phyloP scores from a whole-genome alignment of 2,329 filamentous ascomycete species.

The Alternaria atra region DNA sequence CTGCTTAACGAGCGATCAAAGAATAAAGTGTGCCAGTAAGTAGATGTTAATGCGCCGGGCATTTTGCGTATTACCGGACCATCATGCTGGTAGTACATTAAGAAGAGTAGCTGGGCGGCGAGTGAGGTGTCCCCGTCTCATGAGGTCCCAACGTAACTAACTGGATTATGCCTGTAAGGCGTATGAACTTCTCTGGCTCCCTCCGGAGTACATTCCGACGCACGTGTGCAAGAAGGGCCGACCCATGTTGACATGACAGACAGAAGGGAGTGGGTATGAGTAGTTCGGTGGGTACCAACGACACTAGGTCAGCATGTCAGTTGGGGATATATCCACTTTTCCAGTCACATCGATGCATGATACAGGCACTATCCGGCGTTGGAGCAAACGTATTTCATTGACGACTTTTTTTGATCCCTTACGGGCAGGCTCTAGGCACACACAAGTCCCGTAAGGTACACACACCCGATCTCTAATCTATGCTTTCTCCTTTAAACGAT shows the following conservation, averaged over 20 bases:
- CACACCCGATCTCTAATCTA: constrained; percentile 1
- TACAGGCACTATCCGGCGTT: background rate
- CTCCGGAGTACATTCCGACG: background rate
- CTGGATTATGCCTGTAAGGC: background rate
- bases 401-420: background rate
- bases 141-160: background rate
- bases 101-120: background rate
- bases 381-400: constrained; percentile 9
- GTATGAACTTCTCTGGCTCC: background rate
- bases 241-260: constrained; percentile 1
- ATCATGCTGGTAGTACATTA: background rate
- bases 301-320: constrained; percentile 1
- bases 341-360: background rate
- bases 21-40: no score
- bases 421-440: constrained; percentile 3
- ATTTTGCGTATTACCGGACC: background rate
- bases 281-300: constrained; percentile 5
- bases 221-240: constrained; percentile 6
- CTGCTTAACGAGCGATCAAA: background rate
- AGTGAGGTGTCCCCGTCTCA: background rate
- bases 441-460: background rate
- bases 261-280: background rate
- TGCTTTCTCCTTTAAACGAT: constrained; percentile 1
- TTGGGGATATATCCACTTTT: background rate
- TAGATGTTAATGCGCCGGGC: no score